Evolutionary conservation across 1,139 yeast genomes (phyloP).

Genomic region (Protomyces lactucae-debilis): DNA sequence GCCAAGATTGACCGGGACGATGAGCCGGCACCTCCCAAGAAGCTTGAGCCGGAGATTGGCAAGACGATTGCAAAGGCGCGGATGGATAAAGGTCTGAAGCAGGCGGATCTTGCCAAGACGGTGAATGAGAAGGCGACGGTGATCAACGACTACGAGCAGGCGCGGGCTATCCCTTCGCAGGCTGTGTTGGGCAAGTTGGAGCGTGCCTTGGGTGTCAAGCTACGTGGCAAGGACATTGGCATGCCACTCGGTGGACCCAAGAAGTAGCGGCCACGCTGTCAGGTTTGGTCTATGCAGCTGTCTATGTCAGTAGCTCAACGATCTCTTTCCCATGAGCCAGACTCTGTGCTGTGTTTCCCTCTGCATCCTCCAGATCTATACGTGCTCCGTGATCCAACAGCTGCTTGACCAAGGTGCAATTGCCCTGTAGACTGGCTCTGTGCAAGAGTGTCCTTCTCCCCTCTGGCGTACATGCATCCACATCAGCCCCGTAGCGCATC

Average conservation of each 20-base stretch:
- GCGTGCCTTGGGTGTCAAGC: slow-evolving; percentile 87
- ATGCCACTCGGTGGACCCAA: slow-evolving; percentile 78
- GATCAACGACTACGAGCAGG: slow-evolving; percentile 94
- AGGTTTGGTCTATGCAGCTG: not conserved
- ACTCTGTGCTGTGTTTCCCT: slow-evolving; percentile 1
- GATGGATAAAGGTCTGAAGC: slow-evolving; percentile 82
- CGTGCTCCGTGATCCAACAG: not conserved
- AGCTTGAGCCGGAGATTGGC: slow-evolving; percentile 77
- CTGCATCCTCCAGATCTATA: not conserved
- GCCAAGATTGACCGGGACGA: slow-evolving; percentile 90
- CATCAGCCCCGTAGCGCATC: not conserved
- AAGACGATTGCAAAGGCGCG: slow-evolving; percentile 81
- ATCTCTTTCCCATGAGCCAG: not conserved
- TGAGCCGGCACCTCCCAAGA: slow-evolving; percentile 89
- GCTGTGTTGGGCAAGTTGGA: slow-evolving; percentile 88
- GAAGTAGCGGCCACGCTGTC: slow-evolving; percentile 41
- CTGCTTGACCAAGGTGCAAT: not conserved
- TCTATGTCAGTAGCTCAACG: not conserved
- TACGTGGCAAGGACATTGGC: slow-evolving; percentile 95
- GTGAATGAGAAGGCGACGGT: slow-evolving; percentile 94
- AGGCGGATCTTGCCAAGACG: slow-evolving; percentile 92
- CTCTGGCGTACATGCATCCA: not conserved
- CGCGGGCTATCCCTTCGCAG: slow-evolving; percentile 94
- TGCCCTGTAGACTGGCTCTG: not conserved
- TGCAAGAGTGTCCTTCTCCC: slow-evolving; percentile 16